These are phyloP conservation scores for Colletotrichum phormii DNA, from an alignment of 2,329 filamentous ascomycete genomes.

Conservation along the genomic window DNA sequence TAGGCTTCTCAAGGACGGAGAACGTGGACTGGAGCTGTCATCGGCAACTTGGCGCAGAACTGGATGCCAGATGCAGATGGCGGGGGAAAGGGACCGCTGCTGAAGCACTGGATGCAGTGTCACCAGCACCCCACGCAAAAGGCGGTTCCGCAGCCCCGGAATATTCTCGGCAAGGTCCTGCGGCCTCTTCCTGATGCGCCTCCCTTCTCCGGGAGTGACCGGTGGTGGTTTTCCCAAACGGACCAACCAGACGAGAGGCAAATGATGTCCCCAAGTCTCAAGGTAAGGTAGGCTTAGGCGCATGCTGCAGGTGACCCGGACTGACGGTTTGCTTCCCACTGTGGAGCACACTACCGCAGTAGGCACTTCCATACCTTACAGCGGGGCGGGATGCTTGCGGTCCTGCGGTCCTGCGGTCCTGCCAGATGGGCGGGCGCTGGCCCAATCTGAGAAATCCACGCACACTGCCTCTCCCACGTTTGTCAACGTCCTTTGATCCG, in stretches of 20 bases:
- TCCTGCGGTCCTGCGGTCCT: background rate
- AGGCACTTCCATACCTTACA: background rate
- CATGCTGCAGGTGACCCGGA: conserved; percentile 15
- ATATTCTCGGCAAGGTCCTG: background rate
- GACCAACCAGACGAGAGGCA: conserved; percentile 15
- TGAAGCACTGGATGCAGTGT: background rate
- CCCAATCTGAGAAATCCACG: background rate
- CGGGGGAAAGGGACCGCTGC: background rate
- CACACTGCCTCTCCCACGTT: background rate
- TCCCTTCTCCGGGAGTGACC: background rate
- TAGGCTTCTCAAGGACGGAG: background rate
- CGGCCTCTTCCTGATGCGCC: background rate
- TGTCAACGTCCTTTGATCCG: conserved; percentile 21
- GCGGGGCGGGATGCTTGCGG: background rate
- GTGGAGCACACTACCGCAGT: background rate
- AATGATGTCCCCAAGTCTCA: background rate
- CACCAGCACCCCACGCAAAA: conserved; percentile 5
- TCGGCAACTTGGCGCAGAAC: background rate
- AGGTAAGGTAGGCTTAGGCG: background rate
- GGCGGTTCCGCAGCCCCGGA: conserved; percentile 18
- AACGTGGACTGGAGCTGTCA: background rate
- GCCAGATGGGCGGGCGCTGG: background rate
- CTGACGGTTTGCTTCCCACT: background rate
- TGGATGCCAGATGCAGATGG: background rate
- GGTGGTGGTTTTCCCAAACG: background rate